Percentiles rank a stretch among this genome's conserved stretches.
phyloP scores from a whole-genome alignment of 2,329 filamentous ascomycete genomes.

The Gaeumannomyces sp. region DNA sequence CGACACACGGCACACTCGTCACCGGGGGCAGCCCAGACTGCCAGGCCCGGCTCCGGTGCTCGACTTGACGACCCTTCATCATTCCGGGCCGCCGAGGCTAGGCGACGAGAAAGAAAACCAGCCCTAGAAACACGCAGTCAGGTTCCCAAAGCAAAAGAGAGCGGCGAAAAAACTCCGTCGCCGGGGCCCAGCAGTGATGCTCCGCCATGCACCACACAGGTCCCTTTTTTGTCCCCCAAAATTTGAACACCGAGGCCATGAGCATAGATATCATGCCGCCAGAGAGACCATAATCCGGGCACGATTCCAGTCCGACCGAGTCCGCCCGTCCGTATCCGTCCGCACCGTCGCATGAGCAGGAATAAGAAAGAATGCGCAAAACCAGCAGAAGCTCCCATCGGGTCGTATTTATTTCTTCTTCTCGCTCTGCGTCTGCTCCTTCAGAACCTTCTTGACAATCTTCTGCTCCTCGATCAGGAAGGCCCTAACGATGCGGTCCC shows the following conservation, averaged over 20 bases:
- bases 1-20: neutral
- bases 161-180: neutral
- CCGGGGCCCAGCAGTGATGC: neutral
- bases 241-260: constrained; percentile 4
- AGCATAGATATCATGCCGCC: neutral
- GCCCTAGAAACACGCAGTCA: neutral
- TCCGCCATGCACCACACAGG: neutral
- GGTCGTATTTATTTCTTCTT: constrained; percentile 60
- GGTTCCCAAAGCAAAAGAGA: neutral
- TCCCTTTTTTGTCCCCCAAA: constrained; percentile 1
- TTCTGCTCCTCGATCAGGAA: constrained; percentile 99
- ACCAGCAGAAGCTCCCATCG: neutral
- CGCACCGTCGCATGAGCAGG: neutral
- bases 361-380: neutral
- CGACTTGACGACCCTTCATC: constrained; percentile 1
- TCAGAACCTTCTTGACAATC: constrained; percentile 99
- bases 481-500: constrained; percentile 93
- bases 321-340: constrained; percentile 7
- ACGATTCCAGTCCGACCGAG: constrained; percentile 4
- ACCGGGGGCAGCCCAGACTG: neutral
- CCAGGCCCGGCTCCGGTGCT: neutral
- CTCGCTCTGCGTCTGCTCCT: constrained; percentile 80
- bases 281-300: constrained; percentile 4
- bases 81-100: neutral
- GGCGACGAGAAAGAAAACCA: constrained; percentile 1